Evolutionary conservation across 192 early-diverging fungal species (phyloP).

Genomic region (Podila horticola): DNA sequence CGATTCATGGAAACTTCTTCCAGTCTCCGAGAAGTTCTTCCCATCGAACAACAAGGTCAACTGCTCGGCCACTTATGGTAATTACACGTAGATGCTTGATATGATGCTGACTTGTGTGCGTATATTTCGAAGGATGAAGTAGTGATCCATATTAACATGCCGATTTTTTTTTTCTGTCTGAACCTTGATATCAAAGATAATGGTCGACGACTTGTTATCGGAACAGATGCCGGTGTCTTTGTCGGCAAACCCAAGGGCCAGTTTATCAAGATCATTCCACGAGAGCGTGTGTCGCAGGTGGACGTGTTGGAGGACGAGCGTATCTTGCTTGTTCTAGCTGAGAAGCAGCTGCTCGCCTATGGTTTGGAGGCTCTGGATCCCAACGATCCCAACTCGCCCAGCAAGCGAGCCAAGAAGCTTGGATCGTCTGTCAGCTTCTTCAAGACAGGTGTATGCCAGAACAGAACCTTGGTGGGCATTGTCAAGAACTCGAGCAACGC

Average conservation of each 20-base stretch:
- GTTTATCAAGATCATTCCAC: constrained; percentile 63
- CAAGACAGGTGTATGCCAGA: constrained; percentile 53
- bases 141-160: too few species aligned
- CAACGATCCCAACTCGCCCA: constrained; percentile 60
- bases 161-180: background rate
- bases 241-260: constrained; percentile 65
- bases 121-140: background rate
- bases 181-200: constrained; percentile 55
- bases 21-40: constrained; percentile 65
- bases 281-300: constrained; percentile 88
- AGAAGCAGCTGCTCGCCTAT: constrained; percentile 78
- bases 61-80: constrained; percentile 63
- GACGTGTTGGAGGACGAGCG: constrained; percentile 86
- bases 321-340: constrained; percentile 82
- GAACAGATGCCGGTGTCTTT: constrained; percentile 88
- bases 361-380: constrained; percentile 84
- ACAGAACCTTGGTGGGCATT: constrained; percentile 46
- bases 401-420: constrained; percentile 53
- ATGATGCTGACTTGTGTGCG: background rate
- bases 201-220: constrained; percentile 76
- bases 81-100: background rate
- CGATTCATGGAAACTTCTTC: constrained; percentile 64
- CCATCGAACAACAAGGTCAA: constrained; percentile 65
- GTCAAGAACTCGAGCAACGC: constrained; percentile 52
- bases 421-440: constrained; percentile 68